Conservation (phyloP, 1,284 basidiomycete genomes). For the Boletellus deceptivus region DNA sequence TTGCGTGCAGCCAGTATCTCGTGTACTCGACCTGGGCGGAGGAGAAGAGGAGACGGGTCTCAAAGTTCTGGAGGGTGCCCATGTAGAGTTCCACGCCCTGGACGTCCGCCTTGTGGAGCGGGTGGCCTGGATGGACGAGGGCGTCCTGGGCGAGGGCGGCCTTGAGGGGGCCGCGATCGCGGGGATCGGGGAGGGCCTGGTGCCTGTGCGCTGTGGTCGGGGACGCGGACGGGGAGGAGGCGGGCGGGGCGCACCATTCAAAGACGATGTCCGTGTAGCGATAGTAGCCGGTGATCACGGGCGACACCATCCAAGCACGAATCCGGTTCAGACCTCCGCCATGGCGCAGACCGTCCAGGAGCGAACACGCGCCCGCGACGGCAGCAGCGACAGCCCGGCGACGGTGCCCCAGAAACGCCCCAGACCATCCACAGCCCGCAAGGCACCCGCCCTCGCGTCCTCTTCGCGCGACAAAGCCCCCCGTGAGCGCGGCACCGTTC, state of each 20-base stretch:
- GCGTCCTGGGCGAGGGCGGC: constrained; percentile 65
- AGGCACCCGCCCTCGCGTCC: constrained; percentile 56
- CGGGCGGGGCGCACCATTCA: constrained; percentile 49
- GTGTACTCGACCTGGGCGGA: constrained; percentile 83
- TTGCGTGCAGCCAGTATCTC: constrained; percentile 79
- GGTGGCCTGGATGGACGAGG: constrained; percentile 68
- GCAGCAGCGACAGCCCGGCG: constrained; percentile 31
- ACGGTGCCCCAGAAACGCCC: constrained; percentile 47
- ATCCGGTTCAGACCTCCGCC: constrained; percentile 4
- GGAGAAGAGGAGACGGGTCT: constrained; percentile 73
- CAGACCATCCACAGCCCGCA: constrained; percentile 65
- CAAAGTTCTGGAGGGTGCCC: constrained; percentile 70
- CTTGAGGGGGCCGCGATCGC: constrained; percentile 63
- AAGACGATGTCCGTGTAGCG: constrained; percentile 78
- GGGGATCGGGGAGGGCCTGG: constrained; percentile 42
- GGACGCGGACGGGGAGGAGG: neutral
- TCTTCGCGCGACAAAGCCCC: constrained; percentile 26
- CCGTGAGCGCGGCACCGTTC: constrained; percentile 18
- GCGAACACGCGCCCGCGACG: constrained; percentile 36
- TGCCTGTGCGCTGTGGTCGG: constrained; percentile 36
- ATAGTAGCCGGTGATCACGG: constrained; percentile 67
- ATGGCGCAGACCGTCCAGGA: constrained; percentile 55
- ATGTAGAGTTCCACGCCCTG: constrained; percentile 69
- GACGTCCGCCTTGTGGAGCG: constrained; percentile 59
- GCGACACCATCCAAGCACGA: constrained; percentile 28